phyloP scores from a whole-genome alignment of 1,284 basidiomycete genomes.

The Puccinia hordei region DNA sequence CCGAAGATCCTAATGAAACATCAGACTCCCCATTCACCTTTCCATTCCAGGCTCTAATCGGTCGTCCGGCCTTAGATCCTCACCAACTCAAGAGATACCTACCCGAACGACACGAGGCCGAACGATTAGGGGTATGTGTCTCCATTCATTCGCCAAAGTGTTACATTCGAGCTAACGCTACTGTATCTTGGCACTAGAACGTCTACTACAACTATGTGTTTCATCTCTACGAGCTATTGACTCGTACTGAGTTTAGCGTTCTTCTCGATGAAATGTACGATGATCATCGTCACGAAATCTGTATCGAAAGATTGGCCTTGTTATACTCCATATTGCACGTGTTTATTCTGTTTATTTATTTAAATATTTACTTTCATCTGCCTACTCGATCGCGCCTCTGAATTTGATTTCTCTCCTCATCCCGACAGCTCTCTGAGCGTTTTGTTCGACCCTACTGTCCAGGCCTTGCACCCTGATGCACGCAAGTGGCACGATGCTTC shows the following conservation, averaged over 20 bases:
- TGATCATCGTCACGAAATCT: slow-evolving; percentile 38
- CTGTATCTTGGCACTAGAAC: background rate
- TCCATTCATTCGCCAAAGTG: background rate
- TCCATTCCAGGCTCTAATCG: background rate
- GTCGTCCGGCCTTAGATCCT: slow-evolving; percentile 13
- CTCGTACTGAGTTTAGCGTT: slow-evolving; percentile 18
- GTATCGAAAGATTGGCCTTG: slow-evolving; percentile 36
- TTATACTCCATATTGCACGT: slow-evolving; percentile 45
- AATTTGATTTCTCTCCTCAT: background rate
- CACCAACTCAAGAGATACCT: slow-evolving; percentile 31
- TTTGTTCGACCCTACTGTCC: slow-evolving; percentile 40
- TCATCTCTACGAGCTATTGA: slow-evolving; percentile 39
- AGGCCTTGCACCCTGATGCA: slow-evolving; percentile 34
- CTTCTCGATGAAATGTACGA: slow-evolving; percentile 43
- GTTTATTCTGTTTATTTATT: background rate
- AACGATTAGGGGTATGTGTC: slow-evolving; percentile 37
- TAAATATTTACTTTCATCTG: too few species aligned
- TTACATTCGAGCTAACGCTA: slow-evolving; percentile 3
- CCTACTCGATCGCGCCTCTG: background rate
- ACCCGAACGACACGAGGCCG: slow-evolving; percentile 35
- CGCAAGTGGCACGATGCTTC: slow-evolving; percentile 45
- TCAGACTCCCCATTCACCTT: slow-evolving; percentile 3
- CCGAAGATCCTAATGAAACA: slow-evolving; percentile 32
- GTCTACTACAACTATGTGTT: slow-evolving; percentile 34
- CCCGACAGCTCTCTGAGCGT: slow-evolving; percentile 32